A percentile compares a stretch with the other conserved stretches of the same genome.
phyloP scores from a whole-genome alignment of 2,329 filamentous ascomycete genomes.

The Arthroderma uncinatum region DNA sequence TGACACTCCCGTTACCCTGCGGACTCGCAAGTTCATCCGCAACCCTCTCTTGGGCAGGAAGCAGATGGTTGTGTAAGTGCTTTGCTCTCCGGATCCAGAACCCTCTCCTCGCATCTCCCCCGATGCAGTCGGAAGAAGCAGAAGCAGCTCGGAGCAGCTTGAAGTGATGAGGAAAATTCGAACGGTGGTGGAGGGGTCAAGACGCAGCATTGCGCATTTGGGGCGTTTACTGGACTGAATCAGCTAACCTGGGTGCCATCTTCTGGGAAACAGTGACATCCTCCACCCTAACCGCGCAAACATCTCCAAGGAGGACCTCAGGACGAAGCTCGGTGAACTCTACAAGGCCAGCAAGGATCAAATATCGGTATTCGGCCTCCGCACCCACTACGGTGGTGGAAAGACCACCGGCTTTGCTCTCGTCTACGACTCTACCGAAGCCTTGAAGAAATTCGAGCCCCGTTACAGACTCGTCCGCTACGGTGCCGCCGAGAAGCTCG shows the following conservation, averaged over 20 bases:
- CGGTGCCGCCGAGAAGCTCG: slow-evolving; percentile 83
- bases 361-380: slow-evolving; percentile 95
- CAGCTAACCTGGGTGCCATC: slow-evolving; percentile 1
- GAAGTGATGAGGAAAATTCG: not conserved
- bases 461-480: slow-evolving; percentile 93
- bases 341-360: slow-evolving; percentile 99
- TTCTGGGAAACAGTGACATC: slow-evolving; percentile 62
- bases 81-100: slow-evolving; percentile 2
- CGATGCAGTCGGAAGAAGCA: not conserved
- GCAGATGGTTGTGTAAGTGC: slow-evolving; percentile 98
- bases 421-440: slow-evolving; percentile 95
- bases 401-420: slow-evolving; percentile 99
- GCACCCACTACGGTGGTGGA: slow-evolving; percentile 98
- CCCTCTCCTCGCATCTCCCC: not conserved
- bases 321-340: slow-evolving; percentile 80
- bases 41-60: slow-evolving; percentile 97
- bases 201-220: not conserved
- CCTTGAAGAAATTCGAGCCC: slow-evolving; percentile 99
- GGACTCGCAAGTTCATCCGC: slow-evolving; percentile 99
- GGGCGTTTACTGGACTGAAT: not conserved
- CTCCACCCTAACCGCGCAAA: slow-evolving; percentile 97
- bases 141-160: too few species aligned
- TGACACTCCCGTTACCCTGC: slow-evolving; percentile 66
- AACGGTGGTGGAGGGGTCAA: not conserved
- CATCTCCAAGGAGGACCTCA: slow-evolving; percentile 98